Conservation (phyloP, 2,329 filamentous ascomycete genomes). For the Stachybotrys chlorohalonatus region DNA sequence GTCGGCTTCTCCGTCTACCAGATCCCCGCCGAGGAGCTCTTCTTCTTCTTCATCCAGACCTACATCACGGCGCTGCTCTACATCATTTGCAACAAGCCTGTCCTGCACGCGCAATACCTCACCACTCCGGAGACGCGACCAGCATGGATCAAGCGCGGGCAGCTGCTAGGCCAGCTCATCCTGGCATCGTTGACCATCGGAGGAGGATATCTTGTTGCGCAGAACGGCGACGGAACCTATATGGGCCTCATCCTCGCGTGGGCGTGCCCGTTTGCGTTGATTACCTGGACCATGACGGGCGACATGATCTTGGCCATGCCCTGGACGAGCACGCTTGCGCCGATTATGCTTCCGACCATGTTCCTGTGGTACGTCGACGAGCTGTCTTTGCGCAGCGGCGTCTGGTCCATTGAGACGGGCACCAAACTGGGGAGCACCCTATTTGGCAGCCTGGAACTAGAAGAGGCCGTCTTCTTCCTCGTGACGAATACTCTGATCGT, state of each 20-base stretch:
- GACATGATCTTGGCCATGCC: conserved; percentile 56
- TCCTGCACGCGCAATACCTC: conserved; percentile 40
- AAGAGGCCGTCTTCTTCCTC: conserved; percentile 68
- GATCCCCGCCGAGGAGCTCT: conserved; percentile 65
- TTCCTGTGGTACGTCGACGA: conserved; percentile 69
- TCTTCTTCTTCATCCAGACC: conserved; percentile 71
- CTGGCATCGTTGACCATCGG: conserved; percentile 33
- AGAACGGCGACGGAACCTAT: conserved; percentile 48
- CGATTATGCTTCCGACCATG: conserved; percentile 54
- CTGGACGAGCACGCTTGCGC: conserved; percentile 43
- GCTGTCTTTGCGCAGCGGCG: conserved; percentile 55
- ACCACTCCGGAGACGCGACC: conserved; percentile 15
- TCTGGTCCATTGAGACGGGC: conserved; percentile 59
- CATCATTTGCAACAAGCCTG: conserved; percentile 54
- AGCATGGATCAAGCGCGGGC: conserved; percentile 13
- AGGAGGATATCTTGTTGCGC: conserved; percentile 35
- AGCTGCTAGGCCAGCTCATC: conserved; percentile 38
- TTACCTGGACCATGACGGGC: conserved; percentile 56
- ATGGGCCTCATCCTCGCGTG: conserved; percentile 61
- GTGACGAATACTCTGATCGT: conserved; percentile 61
- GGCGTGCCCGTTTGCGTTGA: conserved; percentile 56
- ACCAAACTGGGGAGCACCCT: conserved; percentile 58
- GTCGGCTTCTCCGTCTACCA: conserved; percentile 51
- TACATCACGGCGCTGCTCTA: conserved; percentile 65
- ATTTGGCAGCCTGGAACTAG: conserved; percentile 59